A percentile compares a stretch with the other conserved stretches of the same genome.
Evolutionary conservation across 2,329 filamentous ascomycete species (phyloP).

Genomic region (Sporothrix brunneoviolacea): DNA sequence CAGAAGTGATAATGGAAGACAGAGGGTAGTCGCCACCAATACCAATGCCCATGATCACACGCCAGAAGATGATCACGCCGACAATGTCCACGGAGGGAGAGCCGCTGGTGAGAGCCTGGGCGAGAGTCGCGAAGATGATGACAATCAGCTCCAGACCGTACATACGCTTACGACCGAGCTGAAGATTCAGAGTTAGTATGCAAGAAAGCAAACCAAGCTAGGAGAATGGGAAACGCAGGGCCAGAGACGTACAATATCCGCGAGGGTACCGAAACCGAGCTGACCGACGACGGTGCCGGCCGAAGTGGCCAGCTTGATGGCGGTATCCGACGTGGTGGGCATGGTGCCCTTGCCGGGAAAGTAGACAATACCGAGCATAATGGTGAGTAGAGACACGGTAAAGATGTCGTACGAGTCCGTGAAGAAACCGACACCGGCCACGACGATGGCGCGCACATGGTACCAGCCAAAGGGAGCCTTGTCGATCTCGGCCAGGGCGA

Average conservation of each 20-base stretch:
- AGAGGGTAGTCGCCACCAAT: conserved; percentile 77
- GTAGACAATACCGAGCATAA: conserved; percentile 75
- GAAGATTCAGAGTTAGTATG: not conserved
- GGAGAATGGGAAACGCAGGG: too few species aligned
- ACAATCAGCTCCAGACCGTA: conserved; percentile 73
- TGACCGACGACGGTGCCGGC: conserved; percentile 80
- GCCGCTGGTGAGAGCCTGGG: conserved; percentile 58
- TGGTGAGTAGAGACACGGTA: conserved; percentile 63
- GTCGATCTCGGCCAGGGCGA: conserved; percentile 76
- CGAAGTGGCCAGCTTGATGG: conserved; percentile 80
- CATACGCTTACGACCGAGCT: conserved; percentile 42
- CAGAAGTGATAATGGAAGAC: conserved; percentile 76
- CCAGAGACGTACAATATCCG: conserved; percentile 48
- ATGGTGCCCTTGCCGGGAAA: conserved; percentile 54
- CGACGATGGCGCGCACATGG: conserved; percentile 68
- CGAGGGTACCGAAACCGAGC: conserved; percentile 70
- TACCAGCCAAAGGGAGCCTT: conserved; percentile 80
- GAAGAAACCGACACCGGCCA: conserved; percentile 83
- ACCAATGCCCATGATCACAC: conserved; percentile 66
- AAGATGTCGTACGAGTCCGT: conserved; percentile 78
- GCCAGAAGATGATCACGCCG: conserved; percentile 71
- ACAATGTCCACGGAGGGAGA: conserved; percentile 58
- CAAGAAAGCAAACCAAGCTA: not conserved
- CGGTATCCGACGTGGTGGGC: conserved; percentile 63
- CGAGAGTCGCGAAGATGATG: conserved; percentile 72